Evolutionary conservation across 495 filamentous ascomycete genomes (phyloP).

Genomic region (Achaetomiella virescens): DNA sequence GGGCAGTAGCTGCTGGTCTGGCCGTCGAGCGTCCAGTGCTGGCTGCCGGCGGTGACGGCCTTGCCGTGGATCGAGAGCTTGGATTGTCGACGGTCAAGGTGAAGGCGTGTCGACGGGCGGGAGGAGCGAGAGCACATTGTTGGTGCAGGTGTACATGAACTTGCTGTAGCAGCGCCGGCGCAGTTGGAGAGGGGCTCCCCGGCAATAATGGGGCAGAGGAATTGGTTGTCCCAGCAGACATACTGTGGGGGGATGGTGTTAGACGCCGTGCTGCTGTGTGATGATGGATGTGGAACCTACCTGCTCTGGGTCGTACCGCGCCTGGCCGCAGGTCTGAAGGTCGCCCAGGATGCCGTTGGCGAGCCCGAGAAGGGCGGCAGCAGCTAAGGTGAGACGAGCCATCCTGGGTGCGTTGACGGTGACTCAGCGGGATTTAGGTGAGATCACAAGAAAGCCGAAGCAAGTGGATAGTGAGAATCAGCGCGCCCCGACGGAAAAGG

Average conservation of each 20-base stretch:
- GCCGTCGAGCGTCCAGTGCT: slow-evolving; percentile 40
- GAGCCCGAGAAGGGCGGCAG: slow-evolving; percentile 15
- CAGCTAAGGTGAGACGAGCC: slow-evolving; percentile 14
- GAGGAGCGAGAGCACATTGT: slow-evolving; percentile 28
- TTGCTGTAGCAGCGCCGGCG: slow-evolving; percentile 32
- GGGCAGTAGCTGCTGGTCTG: slow-evolving; percentile 34
- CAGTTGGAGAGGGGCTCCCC: slow-evolving; percentile 27
- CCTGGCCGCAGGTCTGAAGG: slow-evolving; percentile 20
- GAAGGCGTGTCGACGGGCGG: slow-evolving; percentile 33
- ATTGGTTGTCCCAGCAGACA: slow-evolving; percentile 27
- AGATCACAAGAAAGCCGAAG: no score
- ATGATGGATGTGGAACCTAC: slow-evolving; percentile 6
- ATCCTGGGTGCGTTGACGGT: slow-evolving; percentile 4
- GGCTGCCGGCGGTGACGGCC: slow-evolving; percentile 33
- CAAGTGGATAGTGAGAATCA: no score
- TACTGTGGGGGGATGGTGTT: slow-evolving; percentile 19
- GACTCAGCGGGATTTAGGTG: not conserved
- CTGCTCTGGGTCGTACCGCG: slow-evolving; percentile 28
- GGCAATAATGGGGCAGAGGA: slow-evolving; percentile 28
- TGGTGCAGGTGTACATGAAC: slow-evolving; percentile 38
- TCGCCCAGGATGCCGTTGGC: slow-evolving; percentile 11
- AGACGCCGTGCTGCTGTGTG: not conserved
- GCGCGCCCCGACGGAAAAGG: no score
- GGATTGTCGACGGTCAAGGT: slow-evolving; percentile 35
- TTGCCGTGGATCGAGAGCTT: slow-evolving; percentile 39